Percentiles rank a stretch among this genome's conserved stretches.
These are phyloP conservation scores for Xerocomus brunneocitrinus DNA, from an alignment of 768 basidiomycete genomes.

Conservation along the genomic window DNA sequence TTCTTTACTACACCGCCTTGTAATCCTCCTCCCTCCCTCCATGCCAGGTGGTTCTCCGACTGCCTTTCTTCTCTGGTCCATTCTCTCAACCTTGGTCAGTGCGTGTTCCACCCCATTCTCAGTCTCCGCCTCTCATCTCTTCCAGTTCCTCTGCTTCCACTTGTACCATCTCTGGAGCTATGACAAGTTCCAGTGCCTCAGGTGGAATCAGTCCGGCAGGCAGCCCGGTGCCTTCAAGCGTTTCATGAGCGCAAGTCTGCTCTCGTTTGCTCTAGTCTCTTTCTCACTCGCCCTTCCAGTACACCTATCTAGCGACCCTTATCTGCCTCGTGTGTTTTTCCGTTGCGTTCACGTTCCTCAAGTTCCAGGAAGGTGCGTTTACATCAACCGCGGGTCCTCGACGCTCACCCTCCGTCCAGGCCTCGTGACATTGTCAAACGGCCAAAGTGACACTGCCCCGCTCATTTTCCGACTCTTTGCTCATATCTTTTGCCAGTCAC, in stretches of 20 bases:
- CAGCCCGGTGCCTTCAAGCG: conserved; percentile 85
- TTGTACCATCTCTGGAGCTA: conserved; percentile 77
- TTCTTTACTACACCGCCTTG: conserved; percentile 4
- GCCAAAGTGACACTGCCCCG: conserved; percentile 10
- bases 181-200: conserved; percentile 69
- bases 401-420: conserved; percentile 12
- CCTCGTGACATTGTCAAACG: conserved; percentile 7
- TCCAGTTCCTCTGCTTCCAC: conserved; percentile 63
- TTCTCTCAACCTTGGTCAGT: conserved; percentile 60
- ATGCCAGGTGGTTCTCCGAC: conserved; percentile 75
- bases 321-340: conserved; percentile 63
- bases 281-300: conserved; percentile 38
- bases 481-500: conserved; percentile 37
- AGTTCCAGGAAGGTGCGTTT: conserved; percentile 65
- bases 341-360: conserved; percentile 56
- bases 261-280: neutral
- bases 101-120: neutral
- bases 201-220: conserved; percentile 62
- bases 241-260: conserved; percentile 75
- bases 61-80: conserved; percentile 73
- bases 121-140: conserved; percentile 1
- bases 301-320: conserved; percentile 73
- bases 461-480: neutral
- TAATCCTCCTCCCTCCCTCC: conserved; percentile 16
- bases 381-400: neutral